Conservation (phyloP, 129 eudicot species). For the Flaveria sonorensis region DNA sequence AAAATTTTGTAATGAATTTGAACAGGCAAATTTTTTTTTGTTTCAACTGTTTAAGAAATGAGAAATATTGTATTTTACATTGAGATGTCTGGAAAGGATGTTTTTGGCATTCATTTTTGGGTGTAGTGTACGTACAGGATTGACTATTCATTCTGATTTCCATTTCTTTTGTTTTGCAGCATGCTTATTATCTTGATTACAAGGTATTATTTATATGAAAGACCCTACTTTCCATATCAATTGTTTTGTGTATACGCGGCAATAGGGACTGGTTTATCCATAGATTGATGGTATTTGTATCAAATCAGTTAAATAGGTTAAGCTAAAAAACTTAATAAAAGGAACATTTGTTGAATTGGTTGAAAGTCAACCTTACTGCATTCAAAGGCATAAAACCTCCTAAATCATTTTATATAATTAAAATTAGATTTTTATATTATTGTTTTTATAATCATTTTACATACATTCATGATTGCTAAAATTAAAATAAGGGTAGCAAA, state of each 20-base stretch:
- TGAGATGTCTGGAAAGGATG: not conserved
- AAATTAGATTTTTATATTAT: not conserved
- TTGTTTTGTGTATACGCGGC: not conserved
- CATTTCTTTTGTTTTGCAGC: constrained; percentile 63
- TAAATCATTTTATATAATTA: not conserved
- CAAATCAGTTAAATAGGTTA: not conserved
- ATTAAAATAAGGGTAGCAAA: not conserved
- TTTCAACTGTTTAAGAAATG: not conserved
- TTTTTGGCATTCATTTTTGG: constrained; percentile 6
- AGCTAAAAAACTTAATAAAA: not conserved
- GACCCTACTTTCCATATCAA: not conserved
- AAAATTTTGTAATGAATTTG: not conserved
- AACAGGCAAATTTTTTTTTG: not conserved
- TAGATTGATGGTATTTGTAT: not conserved
- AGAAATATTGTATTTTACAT: not conserved
- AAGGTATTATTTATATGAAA: constrained; percentile 47
- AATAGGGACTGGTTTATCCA: not conserved
- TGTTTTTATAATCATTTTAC: not conserved
- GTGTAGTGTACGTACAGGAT: not conserved
- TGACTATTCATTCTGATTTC: constrained; percentile 7
- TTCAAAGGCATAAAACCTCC: not conserved
- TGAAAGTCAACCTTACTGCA: not conserved
- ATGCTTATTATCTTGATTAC: constrained; percentile 94
- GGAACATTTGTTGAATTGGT: not conserved
- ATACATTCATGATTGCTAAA: not conserved